These are phyloP conservation scores for Lactarius vividus DNA, from an alignment of 768 basidiomycete genomes.

Conservation along the genomic window DNA sequence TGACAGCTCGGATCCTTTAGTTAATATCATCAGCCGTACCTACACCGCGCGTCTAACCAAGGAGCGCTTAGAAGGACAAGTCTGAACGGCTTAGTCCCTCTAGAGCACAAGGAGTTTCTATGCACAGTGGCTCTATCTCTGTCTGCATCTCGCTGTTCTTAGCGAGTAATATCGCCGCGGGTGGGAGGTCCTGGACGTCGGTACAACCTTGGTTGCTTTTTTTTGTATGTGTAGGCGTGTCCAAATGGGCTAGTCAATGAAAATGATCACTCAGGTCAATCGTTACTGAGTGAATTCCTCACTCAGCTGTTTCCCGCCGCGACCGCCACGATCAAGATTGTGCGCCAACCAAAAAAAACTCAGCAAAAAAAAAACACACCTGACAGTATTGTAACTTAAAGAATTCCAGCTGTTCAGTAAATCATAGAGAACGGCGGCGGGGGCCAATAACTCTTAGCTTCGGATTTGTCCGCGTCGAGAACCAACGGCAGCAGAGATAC, in stretches of 20 bases:
- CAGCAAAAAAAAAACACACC: conserved; percentile 9
- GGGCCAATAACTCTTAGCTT: conserved; percentile 11
- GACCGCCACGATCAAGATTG: conserved; percentile 15
- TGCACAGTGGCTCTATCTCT: not conserved
- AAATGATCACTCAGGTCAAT: conserved; percentile 3
- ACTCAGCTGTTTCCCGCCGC: not conserved
- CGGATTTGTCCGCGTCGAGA: conserved; percentile 4
- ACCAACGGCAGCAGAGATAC: conserved; percentile 14
- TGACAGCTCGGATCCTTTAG: conserved; percentile 37
- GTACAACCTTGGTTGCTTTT: not conserved
- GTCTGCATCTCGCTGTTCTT: not conserved
- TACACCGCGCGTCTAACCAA: conserved; percentile 58
- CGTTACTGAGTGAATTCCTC: conserved; percentile 2
- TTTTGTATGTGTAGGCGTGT: not conserved
- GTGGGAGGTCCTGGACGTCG: conserved; percentile 1
- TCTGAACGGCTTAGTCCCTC: conserved; percentile 4
- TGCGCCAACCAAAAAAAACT: conserved; percentile 2
- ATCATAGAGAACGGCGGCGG: conserved; percentile 7
- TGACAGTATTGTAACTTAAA: not conserved
- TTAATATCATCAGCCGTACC: conserved; percentile 72
- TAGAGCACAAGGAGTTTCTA: not conserved
- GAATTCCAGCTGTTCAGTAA: not conserved
- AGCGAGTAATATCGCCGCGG: conserved; percentile 12
- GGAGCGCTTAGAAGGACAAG: conserved; percentile 40
- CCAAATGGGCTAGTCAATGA: conserved; percentile 8